A percentile compares a stretch with the other conserved stretches of the same genome.
Evolutionary conservation across 2,329 filamentous ascomycete species (phyloP).

Genomic region (Gaeumannomyces sp.): DNA sequence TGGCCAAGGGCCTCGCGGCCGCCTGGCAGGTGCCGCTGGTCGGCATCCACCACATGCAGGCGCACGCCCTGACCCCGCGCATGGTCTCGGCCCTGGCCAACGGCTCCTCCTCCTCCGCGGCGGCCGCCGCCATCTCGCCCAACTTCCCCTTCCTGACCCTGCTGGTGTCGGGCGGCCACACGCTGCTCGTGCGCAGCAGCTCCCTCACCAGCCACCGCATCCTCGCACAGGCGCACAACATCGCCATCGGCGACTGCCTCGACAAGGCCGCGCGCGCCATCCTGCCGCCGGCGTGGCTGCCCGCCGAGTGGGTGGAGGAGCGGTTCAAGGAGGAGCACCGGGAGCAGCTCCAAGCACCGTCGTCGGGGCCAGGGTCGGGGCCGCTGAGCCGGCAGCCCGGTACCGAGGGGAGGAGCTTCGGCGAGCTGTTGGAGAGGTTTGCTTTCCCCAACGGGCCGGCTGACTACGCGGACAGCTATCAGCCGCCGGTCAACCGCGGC

Average conservation of each 20-base stretch:
- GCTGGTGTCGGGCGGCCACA: conserved; percentile 88
- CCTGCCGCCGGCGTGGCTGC: conserved; percentile 46
- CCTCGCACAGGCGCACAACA: conserved; percentile 67
- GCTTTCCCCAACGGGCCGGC: conserved; percentile 52
- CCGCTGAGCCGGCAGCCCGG: conserved; percentile 17
- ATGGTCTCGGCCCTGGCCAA: conserved; percentile 57
- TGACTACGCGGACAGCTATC: conserved; percentile 23
- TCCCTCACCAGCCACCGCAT: conserved; percentile 64
- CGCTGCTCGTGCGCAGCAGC: conserved; percentile 71
- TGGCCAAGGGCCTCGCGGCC: conserved; percentile 78
- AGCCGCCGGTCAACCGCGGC: not conserved
- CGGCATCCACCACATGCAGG: conserved; percentile 95
- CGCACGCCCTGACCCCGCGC: conserved; percentile 82
- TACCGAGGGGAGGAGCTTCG: conserved; percentile 66
- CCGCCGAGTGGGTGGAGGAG: not conserved
- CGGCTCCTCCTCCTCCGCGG: conserved; percentile 10
- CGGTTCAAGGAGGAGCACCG: not conserved
- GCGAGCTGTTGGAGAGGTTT: conserved; percentile 69
- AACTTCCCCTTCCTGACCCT: conserved; percentile 81
- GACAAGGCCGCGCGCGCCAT: conserved; percentile 81
- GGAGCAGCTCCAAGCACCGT: conserved; percentile 20
- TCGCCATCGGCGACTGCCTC: conserved; percentile 83
- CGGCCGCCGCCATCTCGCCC: conserved; percentile 32
- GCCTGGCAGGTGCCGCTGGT: conserved; percentile 80
- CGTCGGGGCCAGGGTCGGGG: too few species aligned